phyloP scores from a whole-genome alignment of 2,329 filamentous ascomycete genomes.

The Fusarium longipes region DNA sequence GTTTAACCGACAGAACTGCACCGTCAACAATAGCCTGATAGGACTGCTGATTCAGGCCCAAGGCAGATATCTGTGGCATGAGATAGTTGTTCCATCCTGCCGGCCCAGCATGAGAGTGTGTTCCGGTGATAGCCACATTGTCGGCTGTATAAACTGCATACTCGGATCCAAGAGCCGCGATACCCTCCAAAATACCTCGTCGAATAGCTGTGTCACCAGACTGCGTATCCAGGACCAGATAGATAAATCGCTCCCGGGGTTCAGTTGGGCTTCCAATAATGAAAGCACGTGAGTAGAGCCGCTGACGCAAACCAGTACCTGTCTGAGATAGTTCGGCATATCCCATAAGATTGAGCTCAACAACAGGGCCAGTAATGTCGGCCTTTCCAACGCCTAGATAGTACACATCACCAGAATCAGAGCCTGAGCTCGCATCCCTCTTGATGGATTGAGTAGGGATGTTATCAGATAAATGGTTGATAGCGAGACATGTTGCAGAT shows the following conservation, averaged over 20 bases:
- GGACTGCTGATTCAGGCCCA: slow-evolving; percentile 4
- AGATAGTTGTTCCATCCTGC: slow-evolving; percentile 18
- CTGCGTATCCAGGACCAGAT: not conserved
- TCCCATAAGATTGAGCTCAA: slow-evolving; percentile 20
- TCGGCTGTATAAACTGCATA: not conserved
- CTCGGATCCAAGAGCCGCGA: not conserved
- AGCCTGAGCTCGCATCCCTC: not conserved
- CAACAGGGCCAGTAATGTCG: slow-evolving; percentile 10
- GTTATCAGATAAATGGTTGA: not conserved
- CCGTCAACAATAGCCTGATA: slow-evolving; percentile 10
- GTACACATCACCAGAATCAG: not conserved
- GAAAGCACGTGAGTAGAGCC: slow-evolving; percentile 1
- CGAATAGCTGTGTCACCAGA: slow-evolving; percentile 13
- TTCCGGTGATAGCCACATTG: slow-evolving; percentile 8
- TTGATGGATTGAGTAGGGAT: not conserved
- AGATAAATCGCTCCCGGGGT: not conserved
- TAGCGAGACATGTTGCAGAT: not conserved
- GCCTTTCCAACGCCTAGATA: slow-evolving; percentile 12
- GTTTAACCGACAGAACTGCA: not conserved
- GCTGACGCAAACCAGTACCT: slow-evolving; percentile 7
- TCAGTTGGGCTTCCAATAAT: not conserved
- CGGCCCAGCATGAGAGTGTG: not conserved
- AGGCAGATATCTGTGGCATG: slow-evolving; percentile 11
- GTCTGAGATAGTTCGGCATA: slow-evolving; percentile 1
- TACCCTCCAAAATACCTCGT: not conserved